Conservation (phyloP, 371 early-diverging fungal genomes). For the Polyrhizophydium stewartii region DNA sequence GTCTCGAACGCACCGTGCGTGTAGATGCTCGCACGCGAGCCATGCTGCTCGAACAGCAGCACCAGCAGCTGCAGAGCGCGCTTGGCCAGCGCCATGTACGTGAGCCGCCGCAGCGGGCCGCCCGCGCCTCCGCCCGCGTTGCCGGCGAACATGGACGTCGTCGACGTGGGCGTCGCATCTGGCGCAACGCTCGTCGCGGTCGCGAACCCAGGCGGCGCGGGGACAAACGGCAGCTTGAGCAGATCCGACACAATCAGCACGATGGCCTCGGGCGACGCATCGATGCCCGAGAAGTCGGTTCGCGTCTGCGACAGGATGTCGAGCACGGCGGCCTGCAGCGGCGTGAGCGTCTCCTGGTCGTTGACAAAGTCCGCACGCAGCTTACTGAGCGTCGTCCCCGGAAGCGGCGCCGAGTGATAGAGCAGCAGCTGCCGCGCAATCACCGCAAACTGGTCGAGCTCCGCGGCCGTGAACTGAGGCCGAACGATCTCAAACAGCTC, state of each 20-base stretch:
- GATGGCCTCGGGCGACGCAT: slow-evolving; percentile 26
- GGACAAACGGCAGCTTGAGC: slow-evolving; percentile 34
- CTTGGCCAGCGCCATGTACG: slow-evolving; percentile 76
- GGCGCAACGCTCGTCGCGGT: not conserved
- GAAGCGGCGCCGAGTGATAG: slow-evolving; percentile 36
- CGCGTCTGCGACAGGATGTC: slow-evolving; percentile 23
- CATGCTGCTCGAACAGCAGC: slow-evolving; percentile 53
- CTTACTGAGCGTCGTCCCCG: slow-evolving; percentile 27
- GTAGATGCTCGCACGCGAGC: slow-evolving; percentile 49
- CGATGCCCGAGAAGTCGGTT: slow-evolving; percentile 19
- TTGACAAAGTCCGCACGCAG: slow-evolving; percentile 34
- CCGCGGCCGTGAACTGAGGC: slow-evolving; percentile 44
- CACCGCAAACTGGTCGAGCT: slow-evolving; percentile 50
- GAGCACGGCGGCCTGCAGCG: slow-evolving; percentile 30
- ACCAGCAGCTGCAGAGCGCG: slow-evolving; percentile 54
- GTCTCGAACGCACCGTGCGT: slow-evolving; percentile 64
- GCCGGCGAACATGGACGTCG: not conserved
- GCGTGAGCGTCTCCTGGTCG: slow-evolving; percentile 35
- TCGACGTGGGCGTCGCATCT: not conserved
- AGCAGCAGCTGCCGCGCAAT: slow-evolving; percentile 49
- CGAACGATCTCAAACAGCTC: slow-evolving; percentile 59
- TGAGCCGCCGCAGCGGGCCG: slow-evolving; percentile 21
- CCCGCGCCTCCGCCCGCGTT: not conserved
- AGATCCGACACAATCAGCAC: slow-evolving; percentile 25
- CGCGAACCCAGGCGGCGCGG: slow-evolving; percentile 4